These are phyloP conservation scores for Sideroxylon spinosum DNA, from an alignment of 179 eudicot genomes.

Conservation along the genomic window DNA sequence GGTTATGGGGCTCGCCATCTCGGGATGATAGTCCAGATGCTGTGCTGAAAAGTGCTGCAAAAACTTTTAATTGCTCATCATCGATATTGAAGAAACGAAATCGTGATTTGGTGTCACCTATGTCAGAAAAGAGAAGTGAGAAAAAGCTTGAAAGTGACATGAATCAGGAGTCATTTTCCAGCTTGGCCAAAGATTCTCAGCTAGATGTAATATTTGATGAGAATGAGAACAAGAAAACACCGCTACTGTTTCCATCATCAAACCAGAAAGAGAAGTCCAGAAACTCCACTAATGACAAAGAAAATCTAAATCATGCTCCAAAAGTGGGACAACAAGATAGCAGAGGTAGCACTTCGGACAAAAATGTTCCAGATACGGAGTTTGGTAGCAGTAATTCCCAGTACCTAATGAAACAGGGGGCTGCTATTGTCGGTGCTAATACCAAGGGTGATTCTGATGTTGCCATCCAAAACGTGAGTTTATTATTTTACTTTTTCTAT, in stretches of 20 bases:
- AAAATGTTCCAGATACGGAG: slow-evolving; percentile 25
- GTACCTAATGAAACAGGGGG: slow-evolving; percentile 19
- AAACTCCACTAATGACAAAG: slow-evolving; percentile 38
- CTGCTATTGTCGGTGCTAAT: slow-evolving; percentile 20
- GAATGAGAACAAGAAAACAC: slow-evolving; percentile 25
- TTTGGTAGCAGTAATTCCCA: slow-evolving; percentile 6
- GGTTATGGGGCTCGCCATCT: slow-evolving; percentile 86
- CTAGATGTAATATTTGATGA: slow-evolving; percentile 64
- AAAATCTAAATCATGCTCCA: slow-evolving; percentile 30
- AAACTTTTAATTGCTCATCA: slow-evolving; percentile 70
- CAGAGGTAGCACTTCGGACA: slow-evolving; percentile 16
- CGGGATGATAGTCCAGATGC: slow-evolving; percentile 73
- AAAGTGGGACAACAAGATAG: slow-evolving; percentile 25
- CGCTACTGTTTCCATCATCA: slow-evolving; percentile 23
- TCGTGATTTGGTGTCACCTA: slow-evolving; percentile 82
- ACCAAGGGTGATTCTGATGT: slow-evolving; percentile 20
- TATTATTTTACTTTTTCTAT: background rate
- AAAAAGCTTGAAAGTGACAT: slow-evolving; percentile 55
- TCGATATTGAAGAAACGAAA: slow-evolving; percentile 86
- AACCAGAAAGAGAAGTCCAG: slow-evolving; percentile 21
- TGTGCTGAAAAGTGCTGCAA: slow-evolving; percentile 85
- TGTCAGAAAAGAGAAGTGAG: slow-evolving; percentile 71
- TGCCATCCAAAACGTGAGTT: slow-evolving; percentile 40
- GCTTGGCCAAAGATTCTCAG: slow-evolving; percentile 58
- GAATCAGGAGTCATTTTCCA: slow-evolving; percentile 50